Conservation (phyloP, 495 filamentous ascomycete species). For the Podospora bellae-mahoneyi region DNA sequence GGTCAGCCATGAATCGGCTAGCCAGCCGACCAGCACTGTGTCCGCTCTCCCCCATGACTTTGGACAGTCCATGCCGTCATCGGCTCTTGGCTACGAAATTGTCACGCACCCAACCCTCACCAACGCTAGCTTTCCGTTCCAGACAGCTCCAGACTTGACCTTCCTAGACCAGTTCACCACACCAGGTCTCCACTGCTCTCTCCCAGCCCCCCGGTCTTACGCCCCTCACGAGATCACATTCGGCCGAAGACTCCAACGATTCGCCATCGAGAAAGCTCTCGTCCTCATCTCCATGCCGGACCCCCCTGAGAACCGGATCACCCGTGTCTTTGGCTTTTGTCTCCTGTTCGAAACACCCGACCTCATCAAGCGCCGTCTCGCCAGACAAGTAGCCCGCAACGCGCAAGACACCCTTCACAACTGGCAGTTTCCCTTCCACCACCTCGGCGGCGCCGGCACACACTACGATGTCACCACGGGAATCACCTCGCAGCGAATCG, state of each 20-base stretch:
- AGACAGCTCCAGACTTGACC: conserved; percentile 24
- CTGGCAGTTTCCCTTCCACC: conserved; percentile 60
- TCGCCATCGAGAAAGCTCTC: conserved; percentile 60
- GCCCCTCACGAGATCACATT: conserved; percentile 65
- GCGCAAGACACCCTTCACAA: conserved; percentile 52
- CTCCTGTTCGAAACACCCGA: conserved; percentile 53
- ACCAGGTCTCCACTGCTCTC: conserved; percentile 24
- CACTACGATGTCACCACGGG: conserved; percentile 47
- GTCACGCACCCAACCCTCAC: conserved; percentile 34
- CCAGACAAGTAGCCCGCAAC: conserved; percentile 37
- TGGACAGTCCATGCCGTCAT: background rate
- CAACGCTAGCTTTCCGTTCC: conserved; percentile 37
- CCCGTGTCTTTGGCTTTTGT: conserved; percentile 64
- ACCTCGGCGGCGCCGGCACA: conserved; percentile 66
- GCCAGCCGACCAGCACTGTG: conserved; percentile 5
- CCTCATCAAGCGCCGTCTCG: conserved; percentile 46
- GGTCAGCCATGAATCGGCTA: conserved; percentile 30
- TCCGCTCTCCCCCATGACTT: conserved; percentile 11
- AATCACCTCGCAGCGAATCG: conserved; percentile 20
- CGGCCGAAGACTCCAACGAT: conserved; percentile 65
- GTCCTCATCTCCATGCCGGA: conserved; percentile 55
- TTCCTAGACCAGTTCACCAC: conserved; percentile 13
- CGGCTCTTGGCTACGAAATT: conserved; percentile 29
- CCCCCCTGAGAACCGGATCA: conserved; percentile 47
- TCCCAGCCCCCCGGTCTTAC: conserved; percentile 45